Percentiles rank a stretch among this genome's conserved stretches.
Evolutionary conservation across 2,329 filamentous ascomycete species (phyloP).

Genomic region (Nigrospora osmanthi): DNA sequence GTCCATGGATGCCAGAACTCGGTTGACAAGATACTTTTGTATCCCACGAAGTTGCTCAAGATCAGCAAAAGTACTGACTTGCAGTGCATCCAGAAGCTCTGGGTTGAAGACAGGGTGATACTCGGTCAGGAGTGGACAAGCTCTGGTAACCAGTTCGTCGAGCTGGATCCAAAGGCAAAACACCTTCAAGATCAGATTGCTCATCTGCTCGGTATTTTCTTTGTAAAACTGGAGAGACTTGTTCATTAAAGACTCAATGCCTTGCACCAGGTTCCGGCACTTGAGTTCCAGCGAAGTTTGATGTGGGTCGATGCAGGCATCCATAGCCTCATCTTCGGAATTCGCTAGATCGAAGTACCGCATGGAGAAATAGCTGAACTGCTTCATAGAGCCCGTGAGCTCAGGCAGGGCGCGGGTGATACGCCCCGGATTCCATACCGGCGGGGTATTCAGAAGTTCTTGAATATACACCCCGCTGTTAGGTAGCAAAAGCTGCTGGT

Average conservation of each 20-base stretch:
- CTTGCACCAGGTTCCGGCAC: constrained; percentile 12
- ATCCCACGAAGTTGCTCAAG: constrained; percentile 42
- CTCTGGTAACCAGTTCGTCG: constrained; percentile 35
- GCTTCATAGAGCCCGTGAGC: constrained; percentile 14
- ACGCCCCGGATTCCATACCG: not conserved
- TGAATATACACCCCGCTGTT: constrained; percentile 30
- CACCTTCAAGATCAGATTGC: constrained; percentile 41
- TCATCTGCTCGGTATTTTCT: constrained; percentile 38
- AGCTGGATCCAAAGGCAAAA: constrained; percentile 52
- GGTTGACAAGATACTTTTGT: constrained; percentile 37
- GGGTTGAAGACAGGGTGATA: constrained; percentile 44
- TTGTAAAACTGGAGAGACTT: constrained; percentile 28
- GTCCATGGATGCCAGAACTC: constrained; percentile 15
- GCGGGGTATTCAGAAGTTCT: constrained; percentile 3
- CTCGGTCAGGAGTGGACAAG: constrained; percentile 38
- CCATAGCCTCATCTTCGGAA: not conserved
- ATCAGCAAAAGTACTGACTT: constrained; percentile 35
- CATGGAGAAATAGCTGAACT: constrained; percentile 11
- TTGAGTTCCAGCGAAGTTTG: not conserved
- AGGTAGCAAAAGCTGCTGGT: constrained; percentile 26
- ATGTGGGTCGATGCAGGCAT: not conserved
- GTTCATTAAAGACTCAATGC: constrained; percentile 26
- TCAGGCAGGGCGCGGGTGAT: constrained; percentile 10
- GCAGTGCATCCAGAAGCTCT: constrained; percentile 44
- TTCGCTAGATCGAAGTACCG: not conserved